Evolutionary conservation across 1,139 yeast species (phyloP), one percentile per base, ranked within the genome.

Genomic region (Casaregolazyma suthepensis): DNA sequence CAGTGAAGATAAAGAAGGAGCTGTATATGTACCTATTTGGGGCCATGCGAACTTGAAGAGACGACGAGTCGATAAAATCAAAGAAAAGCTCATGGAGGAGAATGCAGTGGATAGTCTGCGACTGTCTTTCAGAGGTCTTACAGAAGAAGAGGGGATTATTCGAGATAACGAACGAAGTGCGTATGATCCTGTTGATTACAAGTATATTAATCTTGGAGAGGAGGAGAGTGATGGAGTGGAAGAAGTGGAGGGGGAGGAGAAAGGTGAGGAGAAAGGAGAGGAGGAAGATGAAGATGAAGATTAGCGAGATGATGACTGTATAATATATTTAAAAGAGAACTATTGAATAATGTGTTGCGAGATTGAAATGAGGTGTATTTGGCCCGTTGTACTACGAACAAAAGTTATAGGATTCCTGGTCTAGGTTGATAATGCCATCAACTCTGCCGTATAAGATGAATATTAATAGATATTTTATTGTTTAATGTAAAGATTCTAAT

Each of bases 31-130:
- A 57, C 96, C 97, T 9, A 74, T 91, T 23, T 76, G 81, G 13
- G 91, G 94, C 38, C 83, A 85, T 61, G 79, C 89, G 49, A 94
- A 85, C 61, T 79, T 93, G 66, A 88, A 87, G 72, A 85, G 91
- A 65, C 83, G 95, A 66, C 82, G 97, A 69, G 82, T 83, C 22
- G 80, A 77, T 57, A 80, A 82, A 53, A 71, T 67, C 68, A 70
- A 70, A 35, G 75, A 78, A 55, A 78, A 79, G 56, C 71, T 76
- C 52, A 78, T 79, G 57, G 73, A 78, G 53, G 76, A 75, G 17
- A 60, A 60, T 56, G 80, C 78, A 50, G 74, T 78, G 52, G 70
- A 63, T 38, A 77, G 74, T 18, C 75, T 89, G 51, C 81, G 83
- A 54, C 74, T 84, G 59, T 75, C 77, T 53, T 71, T 88, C 54